Base-by-base conservation (phyloP, 2,329 filamentous ascomycete species). In the Chrysoporthe austroafricana region DNA sequence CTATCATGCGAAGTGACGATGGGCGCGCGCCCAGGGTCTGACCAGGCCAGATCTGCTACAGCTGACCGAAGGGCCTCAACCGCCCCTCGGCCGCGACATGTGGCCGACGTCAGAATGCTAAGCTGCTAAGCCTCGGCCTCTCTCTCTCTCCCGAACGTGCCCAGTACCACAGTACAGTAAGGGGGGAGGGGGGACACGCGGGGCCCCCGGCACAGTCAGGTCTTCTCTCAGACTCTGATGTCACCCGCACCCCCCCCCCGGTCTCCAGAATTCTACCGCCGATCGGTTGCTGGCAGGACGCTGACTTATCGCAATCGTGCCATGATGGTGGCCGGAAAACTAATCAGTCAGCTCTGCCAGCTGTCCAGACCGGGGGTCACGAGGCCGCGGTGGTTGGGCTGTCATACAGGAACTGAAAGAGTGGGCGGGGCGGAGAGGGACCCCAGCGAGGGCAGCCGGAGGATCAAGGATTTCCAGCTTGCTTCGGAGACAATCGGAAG, bases 41-140 rank as follows among this genome's bases (percentile, higher is more conserved):
- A 16, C 39, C 9, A 7, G 36, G 16, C 57, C 57, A 4, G 16
- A 32, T 26, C 57, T 60, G 57, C 39, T 60, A 42, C 57, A 44
- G 57, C 57, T 60, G 57, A 32, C n/a, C 26, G 42, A 21, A 18
- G 34, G 52, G 52, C 52, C 36, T 42, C 32, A 58, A 58, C 36
- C 54, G 32, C 54, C 54, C 26, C 8, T 34, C 4, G 54, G 32
- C 16, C 16, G 39, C 18, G 32, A 26, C n/a, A 32, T 8, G 18
- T 7, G 57, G 57, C n/a, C 42, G n/a, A n/a, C n/a, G 57, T 44
- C 57, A 44, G 57, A 44, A 44, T 60, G 57, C 57, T 60, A 57
- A 57, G 54, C 54, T 60, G 57, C 57, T 60, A 57, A 57, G 54
- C 54, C 54, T 60, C 39, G 6, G 6, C 26, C n/a, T 43, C 18